Evolutionary conservation across 495 filamentous ascomycete genomes (phyloP), one percentile per base, ranked within the genome.

Genomic region (Talaromyces wortmannii): DNA sequence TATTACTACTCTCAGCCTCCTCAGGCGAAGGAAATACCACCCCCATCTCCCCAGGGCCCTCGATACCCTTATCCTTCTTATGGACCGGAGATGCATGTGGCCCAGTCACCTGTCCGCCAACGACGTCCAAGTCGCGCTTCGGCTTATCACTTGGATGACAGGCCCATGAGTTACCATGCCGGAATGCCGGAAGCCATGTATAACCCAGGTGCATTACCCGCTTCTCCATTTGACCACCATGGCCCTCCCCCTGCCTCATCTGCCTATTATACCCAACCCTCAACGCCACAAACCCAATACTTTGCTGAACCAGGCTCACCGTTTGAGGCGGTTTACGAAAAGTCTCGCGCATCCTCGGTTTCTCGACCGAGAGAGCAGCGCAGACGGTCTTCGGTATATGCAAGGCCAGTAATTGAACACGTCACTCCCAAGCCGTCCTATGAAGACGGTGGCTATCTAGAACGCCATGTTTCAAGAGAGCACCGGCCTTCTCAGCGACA

Each of bases 101-200:
- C 44, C 60, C 58, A 58, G 55, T 63, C 61, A 45, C 62, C 55
- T 50, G 70, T 63, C 33, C 61, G 67, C 8, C 53, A 54, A 6
- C 60, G 54, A 54, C 66, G 70, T 15, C 31, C 55, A 33, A 52
- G 56, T 48, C 70, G 72, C 17, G 70, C 70, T 29, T 60, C 66
- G 49, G 61, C 70, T 6, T 70, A 73, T 52, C 63, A 73, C 53
- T 30, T 67, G 48, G 63, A 59, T 53, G 63, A 61, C 46, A 66
- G 75, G 52, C 74, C 76, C 15, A 57, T 74, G 56, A 78, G 76
- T 53, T 73, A 68, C 53, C 76, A 80, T 59, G 74, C 65, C 13
- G 66, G 68, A 49, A 61, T 67, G 53, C 63, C 66, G 40, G 61
- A 63, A 43, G 46, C 69, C 49, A 62, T 73, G 61, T 76, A 75